phyloP scores from a whole-genome alignment of 352 stramenopile species.

The Phytophthora nicotianae region DNA sequence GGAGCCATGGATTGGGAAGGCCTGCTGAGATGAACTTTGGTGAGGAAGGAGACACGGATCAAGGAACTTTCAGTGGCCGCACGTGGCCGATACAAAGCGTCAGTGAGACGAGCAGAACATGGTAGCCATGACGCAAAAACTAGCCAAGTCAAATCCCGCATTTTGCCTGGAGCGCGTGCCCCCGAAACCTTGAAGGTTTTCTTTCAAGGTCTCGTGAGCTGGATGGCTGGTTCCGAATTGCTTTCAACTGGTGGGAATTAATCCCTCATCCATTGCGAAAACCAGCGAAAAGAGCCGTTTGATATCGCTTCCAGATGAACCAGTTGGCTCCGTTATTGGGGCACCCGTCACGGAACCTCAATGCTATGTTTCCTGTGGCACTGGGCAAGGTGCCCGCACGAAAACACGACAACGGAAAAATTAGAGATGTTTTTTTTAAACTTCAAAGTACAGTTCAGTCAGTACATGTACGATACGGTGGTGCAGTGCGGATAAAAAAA shows the following conservation, averaged over 20 bases:
- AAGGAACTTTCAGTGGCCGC: slow-evolving; percentile 20
- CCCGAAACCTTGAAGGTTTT: slow-evolving; percentile 9
- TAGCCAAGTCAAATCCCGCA: slow-evolving; percentile 29
- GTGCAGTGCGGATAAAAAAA: no score
- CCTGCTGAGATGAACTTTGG: slow-evolving; percentile 1
- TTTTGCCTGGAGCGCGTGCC: slow-evolving; percentile 22
- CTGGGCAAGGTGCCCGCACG: slow-evolving; percentile 14
- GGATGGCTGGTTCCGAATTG: slow-evolving; percentile 23
- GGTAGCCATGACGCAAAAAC: slow-evolving; percentile 25
- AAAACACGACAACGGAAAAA: slow-evolving; percentile 19
- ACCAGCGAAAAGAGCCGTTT: slow-evolving; percentile 26
- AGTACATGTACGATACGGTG: no score
- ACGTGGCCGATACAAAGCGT: slow-evolving; percentile 28
- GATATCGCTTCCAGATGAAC: slow-evolving; percentile 20
- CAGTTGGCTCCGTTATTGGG: slow-evolving; percentile 13
- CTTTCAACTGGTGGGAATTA: not conserved
- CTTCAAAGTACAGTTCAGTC: no score
- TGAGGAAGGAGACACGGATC: slow-evolving; percentile 28
- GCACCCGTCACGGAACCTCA: slow-evolving; percentile 6
- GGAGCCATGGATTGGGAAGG: slow-evolving; percentile 1
- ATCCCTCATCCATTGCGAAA: slow-evolving; percentile 1
- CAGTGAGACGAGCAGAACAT: slow-evolving; percentile 22
- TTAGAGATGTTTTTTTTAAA: no score
- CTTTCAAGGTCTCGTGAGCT: slow-evolving; percentile 10
- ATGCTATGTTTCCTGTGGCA: slow-evolving; percentile 4